Conservation (phyloP, 2,329 filamentous ascomycete genomes). For the Aspergillus ruber region DNA sequence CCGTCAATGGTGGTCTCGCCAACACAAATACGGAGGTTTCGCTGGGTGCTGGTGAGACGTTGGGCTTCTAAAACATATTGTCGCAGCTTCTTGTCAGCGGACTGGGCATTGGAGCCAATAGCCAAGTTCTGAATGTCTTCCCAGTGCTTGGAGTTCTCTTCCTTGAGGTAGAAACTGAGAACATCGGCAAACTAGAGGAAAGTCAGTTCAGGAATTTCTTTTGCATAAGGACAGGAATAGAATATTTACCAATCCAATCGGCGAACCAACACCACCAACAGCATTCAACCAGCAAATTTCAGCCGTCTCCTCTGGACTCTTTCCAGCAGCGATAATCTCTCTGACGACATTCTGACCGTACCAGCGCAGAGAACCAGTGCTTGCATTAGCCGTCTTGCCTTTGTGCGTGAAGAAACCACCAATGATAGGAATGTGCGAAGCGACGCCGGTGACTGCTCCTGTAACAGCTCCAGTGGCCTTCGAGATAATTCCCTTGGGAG, state of each 20-base stretch:
- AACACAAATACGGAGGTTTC: slow-evolving; percentile 34
- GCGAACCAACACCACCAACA: slow-evolving; percentile 37
- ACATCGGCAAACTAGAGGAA: slow-evolving; percentile 39
- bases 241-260: slow-evolving; percentile 27
- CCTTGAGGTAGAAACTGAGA: slow-evolving; percentile 37
- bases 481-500: neutral
- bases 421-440: neutral
- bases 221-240: neutral
- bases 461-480: neutral
- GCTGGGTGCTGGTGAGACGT: slow-evolving; percentile 23
- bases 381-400: neutral
- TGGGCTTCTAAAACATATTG: slow-evolving; percentile 21
- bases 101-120: slow-evolving; percentile 27
- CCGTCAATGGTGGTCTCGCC: slow-evolving; percentile 32
- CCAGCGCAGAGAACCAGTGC: slow-evolving; percentile 29
- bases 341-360: slow-evolving; percentile 36
- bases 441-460: neutral
- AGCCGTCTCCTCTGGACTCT: slow-evolving; percentile 9
- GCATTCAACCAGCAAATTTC: slow-evolving; percentile 19
- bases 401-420: neutral
- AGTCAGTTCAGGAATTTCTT: neutral
- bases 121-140: slow-evolving; percentile 37
- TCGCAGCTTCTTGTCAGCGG: slow-evolving; percentile 14
- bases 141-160: slow-evolving; percentile 39
- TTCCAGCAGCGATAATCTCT: slow-evolving; percentile 25